phyloP scores from a whole-genome alignment of 2,329 filamentous ascomycete species.

The Triangularia setosa region DNA sequence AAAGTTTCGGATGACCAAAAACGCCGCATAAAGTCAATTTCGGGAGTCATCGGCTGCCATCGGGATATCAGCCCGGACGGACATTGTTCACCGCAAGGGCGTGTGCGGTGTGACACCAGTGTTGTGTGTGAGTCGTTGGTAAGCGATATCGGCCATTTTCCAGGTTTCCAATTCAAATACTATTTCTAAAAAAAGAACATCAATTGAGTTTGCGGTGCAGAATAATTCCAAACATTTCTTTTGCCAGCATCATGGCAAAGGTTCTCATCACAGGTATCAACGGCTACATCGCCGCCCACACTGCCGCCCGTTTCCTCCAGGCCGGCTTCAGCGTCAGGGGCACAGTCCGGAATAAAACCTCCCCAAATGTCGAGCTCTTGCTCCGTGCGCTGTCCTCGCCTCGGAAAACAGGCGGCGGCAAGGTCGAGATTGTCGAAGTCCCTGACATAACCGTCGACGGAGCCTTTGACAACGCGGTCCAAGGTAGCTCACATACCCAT shows the following conservation, averaged over 20 bases:
- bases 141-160: neutral
- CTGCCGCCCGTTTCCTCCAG: slow-evolving; percentile 17
- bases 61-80: neutral
- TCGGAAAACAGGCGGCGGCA: slow-evolving; percentile 6
- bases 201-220: neutral
- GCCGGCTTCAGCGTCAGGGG: slow-evolving; percentile 20
- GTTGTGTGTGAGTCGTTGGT: neutral
- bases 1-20: neutral
- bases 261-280: slow-evolving; percentile 23
- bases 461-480: slow-evolving; percentile 16
- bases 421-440: slow-evolving; percentile 17
- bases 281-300: slow-evolving; percentile 23
- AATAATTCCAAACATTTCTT: neutral
- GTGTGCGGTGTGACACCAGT: neutral
- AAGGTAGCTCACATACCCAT: slow-evolving; percentile 2
- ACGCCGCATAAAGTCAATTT: neutral
- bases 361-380: slow-evolving; percentile 5
- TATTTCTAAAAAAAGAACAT: neutral
- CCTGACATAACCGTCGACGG: slow-evolving; percentile 15
- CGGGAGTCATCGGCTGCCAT: neutral
- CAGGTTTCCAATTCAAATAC: neutral
- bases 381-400: neutral
- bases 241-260: neutral
- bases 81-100: neutral
- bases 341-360: slow-evolving; percentile 14